phyloP scores from a whole-genome alignment of 805 yeast genomes.

The Ogataea ramenticola region DNA sequence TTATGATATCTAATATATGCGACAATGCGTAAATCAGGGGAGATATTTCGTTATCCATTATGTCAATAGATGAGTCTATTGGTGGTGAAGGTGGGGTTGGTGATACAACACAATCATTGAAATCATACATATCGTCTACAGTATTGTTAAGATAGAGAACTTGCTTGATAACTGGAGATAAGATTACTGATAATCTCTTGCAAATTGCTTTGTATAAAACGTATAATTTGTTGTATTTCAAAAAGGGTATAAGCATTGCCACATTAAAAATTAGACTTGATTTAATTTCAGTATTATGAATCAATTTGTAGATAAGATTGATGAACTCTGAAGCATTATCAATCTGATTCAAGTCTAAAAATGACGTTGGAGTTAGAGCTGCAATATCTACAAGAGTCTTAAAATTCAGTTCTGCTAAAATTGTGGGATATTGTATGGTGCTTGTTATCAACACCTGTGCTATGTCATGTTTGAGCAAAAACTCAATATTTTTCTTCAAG shows the following conservation, averaged over 20 bases:
- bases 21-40: constrained; percentile 21
- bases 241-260: constrained; percentile 19
- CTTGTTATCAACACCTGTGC: constrained; percentile 12
- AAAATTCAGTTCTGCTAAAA: constrained; percentile 18
- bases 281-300: constrained; percentile 5
- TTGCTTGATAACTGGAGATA: constrained; percentile 16
- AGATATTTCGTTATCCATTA: constrained; percentile 13
- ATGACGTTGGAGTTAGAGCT: constrained; percentile 12
- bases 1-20: constrained; percentile 10
- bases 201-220: constrained; percentile 15
- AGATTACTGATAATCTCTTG: constrained; percentile 12
- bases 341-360: constrained; percentile 5
- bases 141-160: constrained; percentile 13
- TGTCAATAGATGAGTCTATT: constrained; percentile 9
- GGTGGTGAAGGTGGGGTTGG: constrained; percentile 15
- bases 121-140: constrained; percentile 6
- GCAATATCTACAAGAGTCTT: constrained; percentile 20
- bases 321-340: constrained; percentile 10
- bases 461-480: constrained; percentile 10
- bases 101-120: constrained; percentile 9
- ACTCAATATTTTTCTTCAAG: constrained; percentile 13
- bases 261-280: constrained; percentile 13
- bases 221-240: constrained; percentile 8
- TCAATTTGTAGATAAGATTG: constrained; percentile 7
- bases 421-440: constrained; percentile 9